Evolutionary conservation across 1,284 basidiomycete genomes (phyloP), one percentile per base, ranked within the genome.

Genomic region (Neotropicomus parvogracilis): DNA sequence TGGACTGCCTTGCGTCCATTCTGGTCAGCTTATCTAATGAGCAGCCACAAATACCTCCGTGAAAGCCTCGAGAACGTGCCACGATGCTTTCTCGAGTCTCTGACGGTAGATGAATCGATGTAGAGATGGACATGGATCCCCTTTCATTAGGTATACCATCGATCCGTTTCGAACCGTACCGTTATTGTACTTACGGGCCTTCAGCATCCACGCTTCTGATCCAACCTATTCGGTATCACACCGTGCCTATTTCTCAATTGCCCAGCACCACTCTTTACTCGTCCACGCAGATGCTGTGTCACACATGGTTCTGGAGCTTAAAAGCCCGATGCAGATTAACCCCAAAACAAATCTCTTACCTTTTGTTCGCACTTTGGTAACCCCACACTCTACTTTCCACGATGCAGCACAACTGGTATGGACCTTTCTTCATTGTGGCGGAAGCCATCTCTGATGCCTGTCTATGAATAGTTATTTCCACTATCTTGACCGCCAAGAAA

Each of bases 231-330:
- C 11, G 5, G n/a, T 11, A 16, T 35, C 35, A 7, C 36, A 9
- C 10, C 14, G 10, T 48, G 38, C 44, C 35, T 24, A 49, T 49
- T 38, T 41, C 39, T 16, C 20, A 21, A 40, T 14, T 29, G 40
- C n/a, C n/a, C 31, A 42, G 37, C 11, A 3, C 19, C 14, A 4
- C 29, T 35, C 11, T 3, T 16, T 26, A 39, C 24, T 3, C 17
- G n/a, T n/a, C n/a, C n/a, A 3, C 21, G 4, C 31, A 13, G 32
- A 44, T 28, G 62, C 59, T 65, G 60, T 60, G 58, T 28, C 17
- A 3, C 29, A 2, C 39, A 31, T 21, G 28, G 26, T 44, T 1
- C 13, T 48, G 27, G 24, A 28, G 21, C 29, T 47, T 62, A 54
- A 60, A 52, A 32, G 21, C 29, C 20, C 7, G 31, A 21, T 14